phyloP scores from a whole-genome alignment of 2,329 filamentous ascomycete genomes.

The Fusarium foetens region DNA sequence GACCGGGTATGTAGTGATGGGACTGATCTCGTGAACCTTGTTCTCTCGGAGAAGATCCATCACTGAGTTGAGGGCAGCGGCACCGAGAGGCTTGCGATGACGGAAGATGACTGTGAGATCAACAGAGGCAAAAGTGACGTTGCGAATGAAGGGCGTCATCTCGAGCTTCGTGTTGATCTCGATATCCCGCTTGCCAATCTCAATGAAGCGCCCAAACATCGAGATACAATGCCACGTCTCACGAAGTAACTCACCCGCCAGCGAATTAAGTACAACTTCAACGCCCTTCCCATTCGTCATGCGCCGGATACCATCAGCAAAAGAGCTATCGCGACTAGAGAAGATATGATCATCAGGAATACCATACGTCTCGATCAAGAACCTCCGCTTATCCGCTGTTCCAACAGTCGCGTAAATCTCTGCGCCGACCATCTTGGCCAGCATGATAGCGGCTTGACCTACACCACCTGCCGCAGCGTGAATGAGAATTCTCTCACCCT shows the following conservation, averaged over 20 bases:
- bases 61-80: background rate
- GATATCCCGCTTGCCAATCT: constrained; percentile 50
- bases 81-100: background rate
- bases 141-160: constrained; percentile 49
- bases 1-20: background rate
- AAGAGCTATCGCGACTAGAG: background rate
- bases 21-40: background rate
- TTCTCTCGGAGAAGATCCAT: background rate
- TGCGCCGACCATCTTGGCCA: background rate
- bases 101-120: constrained; percentile 1
- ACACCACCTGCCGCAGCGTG: constrained; percentile 1
- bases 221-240: constrained; percentile 49
- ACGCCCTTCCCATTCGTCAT: constrained; percentile 44
- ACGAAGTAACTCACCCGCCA: constrained; percentile 44
- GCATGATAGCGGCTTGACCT: background rate
- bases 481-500: background rate
- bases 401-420: constrained; percentile 35
- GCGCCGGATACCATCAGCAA: background rate
- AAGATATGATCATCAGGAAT: constrained; percentile 48
- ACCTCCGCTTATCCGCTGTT: background rate
- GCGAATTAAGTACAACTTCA: constrained; percentile 47
- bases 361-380: constrained; percentile 40
- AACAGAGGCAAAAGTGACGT: constrained; percentile 18
- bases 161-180: constrained; percentile 13
- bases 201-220: constrained; percentile 47